Conservation (phyloP, 2,329 filamentous ascomycete genomes). For the Akanthomyces uredinophilus region DNA sequence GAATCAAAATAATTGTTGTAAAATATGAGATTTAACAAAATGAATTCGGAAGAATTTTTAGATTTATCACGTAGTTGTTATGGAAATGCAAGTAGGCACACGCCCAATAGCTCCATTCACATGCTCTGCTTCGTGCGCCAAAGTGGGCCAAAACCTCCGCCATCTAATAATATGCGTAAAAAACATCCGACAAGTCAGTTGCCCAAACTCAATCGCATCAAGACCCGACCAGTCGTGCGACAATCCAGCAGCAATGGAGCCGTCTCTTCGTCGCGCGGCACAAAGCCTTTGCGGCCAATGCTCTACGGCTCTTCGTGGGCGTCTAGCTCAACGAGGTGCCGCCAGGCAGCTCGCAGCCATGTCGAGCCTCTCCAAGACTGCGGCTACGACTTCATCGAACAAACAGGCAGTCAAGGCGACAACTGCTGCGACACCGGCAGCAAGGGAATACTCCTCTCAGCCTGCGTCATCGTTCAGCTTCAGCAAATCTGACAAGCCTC, state of each 20-base stretch:
- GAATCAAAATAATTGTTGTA: not conserved
- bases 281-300: conserved; percentile 37
- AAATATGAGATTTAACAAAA: not conserved
- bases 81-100: not conserved
- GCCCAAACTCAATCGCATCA: conserved; percentile 15
- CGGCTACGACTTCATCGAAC: not conserved
- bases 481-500: conserved; percentile 17
- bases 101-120: not conserved
- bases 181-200: conserved; percentile 3
- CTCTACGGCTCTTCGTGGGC: conserved; percentile 30
- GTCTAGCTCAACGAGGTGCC: conserved; percentile 15
- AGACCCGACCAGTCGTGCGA: conserved; percentile 11
- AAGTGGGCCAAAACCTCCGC: conserved; percentile 10
- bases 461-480: conserved; percentile 10
- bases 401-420: not conserved
- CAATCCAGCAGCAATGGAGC: conserved; percentile 29
- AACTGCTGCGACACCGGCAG: not conserved
- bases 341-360: conserved; percentile 8
- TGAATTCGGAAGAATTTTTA: not conserved
- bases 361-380: conserved; percentile 8
- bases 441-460: conserved; percentile 15
- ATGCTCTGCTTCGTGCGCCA: not conserved
- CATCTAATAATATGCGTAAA: conserved; percentile 4
- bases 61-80: not conserved
- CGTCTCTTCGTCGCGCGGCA: conserved; percentile 35